Percentiles rank a stretch among this genome's conserved stretches.
Evolutionary conservation across 257 asterid genomes (phyloP).

Genomic region (Misopates orontium): DNA sequence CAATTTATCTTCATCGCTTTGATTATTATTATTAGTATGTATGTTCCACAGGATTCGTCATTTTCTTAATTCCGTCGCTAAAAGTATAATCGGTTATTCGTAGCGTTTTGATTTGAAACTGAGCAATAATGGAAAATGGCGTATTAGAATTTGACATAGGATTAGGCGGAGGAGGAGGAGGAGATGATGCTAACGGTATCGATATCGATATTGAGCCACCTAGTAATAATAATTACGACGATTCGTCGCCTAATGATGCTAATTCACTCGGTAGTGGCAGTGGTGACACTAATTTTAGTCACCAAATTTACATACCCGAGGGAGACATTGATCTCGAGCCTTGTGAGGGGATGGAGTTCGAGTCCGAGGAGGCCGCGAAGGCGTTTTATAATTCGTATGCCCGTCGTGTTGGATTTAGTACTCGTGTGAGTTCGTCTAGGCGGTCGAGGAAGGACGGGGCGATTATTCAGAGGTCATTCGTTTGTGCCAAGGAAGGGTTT

Average conservation of each 20-base stretch:
- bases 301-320: constrained; percentile 52
- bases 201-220: constrained; percentile 52
- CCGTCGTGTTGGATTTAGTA: constrained; percentile 94
- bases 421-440: constrained; percentile 98
- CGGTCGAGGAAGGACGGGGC: constrained; percentile 98
- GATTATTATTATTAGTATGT: constrained; percentile 9
- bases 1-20: constrained; percentile 32
- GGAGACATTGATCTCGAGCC: constrained; percentile 92
- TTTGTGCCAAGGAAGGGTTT: constrained; percentile 96
- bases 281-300: constrained; percentile 33
- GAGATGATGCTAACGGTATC: constrained; percentile 45
- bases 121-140: constrained; percentile 72
- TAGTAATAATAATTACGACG: constrained; percentile 44
- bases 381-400: constrained; percentile 94
- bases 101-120: too few species aligned
- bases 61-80: constrained; percentile 11
- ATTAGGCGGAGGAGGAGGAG: constrained; percentile 69
- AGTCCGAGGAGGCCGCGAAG: constrained; percentile 97
- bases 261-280: constrained; percentile 45
- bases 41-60: background rate
- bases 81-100: too few species aligned
- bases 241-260: constrained; percentile 48
- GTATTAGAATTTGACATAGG: constrained; percentile 81
- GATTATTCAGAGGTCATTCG: constrained; percentile 93
- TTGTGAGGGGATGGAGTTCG: constrained; percentile 91